Base-by-base conservation (phyloP, 1,284 basidiomycete genomes). In the Malassezia pachydermatis region DNA sequence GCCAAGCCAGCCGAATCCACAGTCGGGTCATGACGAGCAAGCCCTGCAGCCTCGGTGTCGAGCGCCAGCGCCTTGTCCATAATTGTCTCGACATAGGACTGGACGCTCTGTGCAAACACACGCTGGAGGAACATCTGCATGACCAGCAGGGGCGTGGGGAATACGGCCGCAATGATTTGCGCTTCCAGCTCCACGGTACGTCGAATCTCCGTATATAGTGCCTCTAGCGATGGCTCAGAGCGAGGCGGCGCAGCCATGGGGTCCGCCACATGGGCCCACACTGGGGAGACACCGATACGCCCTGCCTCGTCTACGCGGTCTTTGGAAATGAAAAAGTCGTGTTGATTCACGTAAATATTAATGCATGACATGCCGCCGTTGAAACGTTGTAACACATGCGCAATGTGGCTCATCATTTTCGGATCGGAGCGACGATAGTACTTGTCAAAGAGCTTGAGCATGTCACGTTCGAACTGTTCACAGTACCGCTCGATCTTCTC, bases 391-490 rank as follows among this genome's bases (percentile, higher is more conserved):
- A 99, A 76, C 2, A 89, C 94, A 75, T 90, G 86, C 1, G 94
- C 92, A 67, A 92, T 96, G 70, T 98, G 94, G 74, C 88, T 87
- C 94, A 99, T 99, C 84, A 94, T 88, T 73, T 90, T 90, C 0
- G 94, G 94, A 68, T 99, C 94, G 27, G 90, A 89, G 68, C 88
- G 86, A 44, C 89, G 80, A 74, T 96, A 96, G 66, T 68, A 67
- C 29, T 69, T 67, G 73, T 99, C 94, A 67, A 99, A 99, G 37
- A 96, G 77, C 67, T 86, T 83, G 47, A 98, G 80, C 81, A 96
- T 92, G 69, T 98, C 92, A 74, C 94, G 95, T 74, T 99, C 94
- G 62, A 98, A 98, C 67, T 86, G 86, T 75, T 99, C 94, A 74
- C 90, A 94, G 67, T 95, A 98, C 64, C 84, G 85, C 59, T 94